phyloP scores from a whole-genome alignment of 441 rosid genomes.

The Erodium moschatum region DNA sequence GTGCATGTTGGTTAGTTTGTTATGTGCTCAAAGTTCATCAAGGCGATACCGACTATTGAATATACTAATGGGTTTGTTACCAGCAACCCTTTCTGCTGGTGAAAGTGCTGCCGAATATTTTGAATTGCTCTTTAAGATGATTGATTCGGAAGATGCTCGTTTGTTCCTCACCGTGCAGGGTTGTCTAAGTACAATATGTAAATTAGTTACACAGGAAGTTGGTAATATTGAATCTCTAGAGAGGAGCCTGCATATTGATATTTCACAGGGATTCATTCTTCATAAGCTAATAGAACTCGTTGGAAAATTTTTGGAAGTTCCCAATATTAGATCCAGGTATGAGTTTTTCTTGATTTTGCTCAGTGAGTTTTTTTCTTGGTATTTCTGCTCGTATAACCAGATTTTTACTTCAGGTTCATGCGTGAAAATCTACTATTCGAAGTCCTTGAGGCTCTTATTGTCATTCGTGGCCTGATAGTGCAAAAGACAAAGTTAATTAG shows the following conservation, averaged over 20 bases:
- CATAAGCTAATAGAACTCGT: slow-evolving; percentile 98
- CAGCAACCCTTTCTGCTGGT: slow-evolving; percentile 89
- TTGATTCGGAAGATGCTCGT: slow-evolving; percentile 88
- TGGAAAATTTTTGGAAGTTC: slow-evolving; percentile 90
- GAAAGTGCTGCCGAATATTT: slow-evolving; percentile 99
- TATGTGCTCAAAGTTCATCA: slow-evolving; percentile 82
- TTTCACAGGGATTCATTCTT: slow-evolving; percentile 98
- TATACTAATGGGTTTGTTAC: slow-evolving; percentile 76
- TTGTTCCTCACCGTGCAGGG: slow-evolving; percentile 94
- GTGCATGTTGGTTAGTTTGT: slow-evolving; percentile 91
- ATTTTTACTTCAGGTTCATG: slow-evolving; percentile 68
- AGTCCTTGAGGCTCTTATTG: slow-evolving; percentile 96
- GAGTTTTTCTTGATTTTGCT: slow-evolving; percentile 8
- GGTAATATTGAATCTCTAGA: slow-evolving; percentile 86
- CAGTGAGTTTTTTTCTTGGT: slow-evolving; percentile 13
- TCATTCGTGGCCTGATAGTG: slow-evolving; percentile 91
- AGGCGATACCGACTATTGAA: slow-evolving; percentile 79
- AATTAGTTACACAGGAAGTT: slow-evolving; percentile 85
- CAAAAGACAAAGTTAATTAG: slow-evolving; percentile 98
- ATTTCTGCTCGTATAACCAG: slow-evolving; percentile 20
- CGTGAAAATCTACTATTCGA: slow-evolving; percentile 80
- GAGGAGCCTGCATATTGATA: slow-evolving; percentile 95
- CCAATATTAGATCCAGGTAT: slow-evolving; percentile 93
- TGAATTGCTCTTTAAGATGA: slow-evolving; percentile 95
- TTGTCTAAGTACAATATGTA: slow-evolving; percentile 78